phyloP scores from a whole-genome alignment of 306 rosid genomes.

The Alnus glutinosa region DNA sequence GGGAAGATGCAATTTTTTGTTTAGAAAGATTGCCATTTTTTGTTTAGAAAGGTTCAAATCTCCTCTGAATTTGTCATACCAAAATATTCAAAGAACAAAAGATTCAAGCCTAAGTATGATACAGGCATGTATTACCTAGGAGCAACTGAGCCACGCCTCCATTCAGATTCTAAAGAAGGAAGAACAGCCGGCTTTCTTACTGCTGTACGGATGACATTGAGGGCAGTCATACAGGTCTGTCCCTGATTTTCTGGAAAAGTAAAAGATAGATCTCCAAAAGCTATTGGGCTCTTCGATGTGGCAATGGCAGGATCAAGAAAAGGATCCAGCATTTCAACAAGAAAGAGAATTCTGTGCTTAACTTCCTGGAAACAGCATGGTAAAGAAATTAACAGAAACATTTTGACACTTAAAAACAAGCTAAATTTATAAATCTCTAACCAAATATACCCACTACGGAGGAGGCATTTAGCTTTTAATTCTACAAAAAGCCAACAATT shows the following conservation, averaged over 20 bases:
- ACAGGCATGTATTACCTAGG: constrained; percentile 62
- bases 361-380: constrained; percentile 62
- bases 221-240: constrained; percentile 59
- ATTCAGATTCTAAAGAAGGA: constrained; percentile 90
- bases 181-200: constrained; percentile 78
- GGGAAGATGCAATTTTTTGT: too few species aligned
- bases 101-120: constrained; percentile 11
- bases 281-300: constrained; percentile 64
- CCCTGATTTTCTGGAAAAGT: constrained; percentile 72
- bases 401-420: background rate
- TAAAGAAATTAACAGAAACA: constrained; percentile 10
- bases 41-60: background rate
- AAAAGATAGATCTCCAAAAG: constrained; percentile 78
- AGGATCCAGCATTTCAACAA: constrained; percentile 93
- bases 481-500: constrained; percentile 3
- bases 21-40: too few species aligned
- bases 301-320: constrained; percentile 87
- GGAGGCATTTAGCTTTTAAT: background rate
- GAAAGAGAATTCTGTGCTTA: constrained; percentile 80
- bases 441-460: background rate
- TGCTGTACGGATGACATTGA: constrained; percentile 80
- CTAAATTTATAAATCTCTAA: background rate
- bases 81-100: constrained; percentile 11
- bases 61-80: background rate
- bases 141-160: constrained; percentile 86